Evolutionary conservation across 2,329 filamentous ascomycete species (phyloP), one percentile per base, ranked within the genome.

Genomic region (Alternaria gansuensis): DNA sequence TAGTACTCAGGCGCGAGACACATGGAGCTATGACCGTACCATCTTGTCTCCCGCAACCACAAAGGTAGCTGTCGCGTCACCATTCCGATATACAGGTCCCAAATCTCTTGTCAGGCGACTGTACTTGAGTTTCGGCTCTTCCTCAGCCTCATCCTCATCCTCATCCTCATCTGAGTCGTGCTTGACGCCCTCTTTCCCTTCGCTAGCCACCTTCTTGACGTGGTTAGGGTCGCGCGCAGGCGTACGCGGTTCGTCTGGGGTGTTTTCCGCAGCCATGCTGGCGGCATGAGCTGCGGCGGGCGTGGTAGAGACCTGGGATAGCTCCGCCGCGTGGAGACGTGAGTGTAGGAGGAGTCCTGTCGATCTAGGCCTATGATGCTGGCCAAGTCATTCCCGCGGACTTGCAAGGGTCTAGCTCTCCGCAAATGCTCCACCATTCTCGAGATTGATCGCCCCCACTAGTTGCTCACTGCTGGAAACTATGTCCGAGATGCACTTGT

Each of bases 31-130:
- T 61, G 58, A 51, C 56, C 82, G 70, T 83, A 94, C 92, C 94
- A 98, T 96, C 82, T 98, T 98, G 82, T 99, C 94, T 51, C 94
- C 94, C 39, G 91, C 91, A 49, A 96, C 92, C 49, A 96, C 81
- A 75, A 97, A 97, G 8, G 91, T 83, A 78, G 93, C 97, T 26
- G 94, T 97, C 68, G 93, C 92, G 84, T 99, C 95, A 68, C 92
- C 93, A 80, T 96, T 97, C 58, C 93, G 89, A 80, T 99, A 99
- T 33, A 97, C 86, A 41, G 90, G 82, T 26, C 85, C 87, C 61
- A 99, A 81, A 70, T 90, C 89, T 60, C 88, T 89, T 7, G 95
- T 98, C 67, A 98, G 80, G 48, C 92, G 90, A 50, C 90, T 90
- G 77, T 97, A 97, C 79, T 99, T 99, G 70, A 99, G 86, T 73